Conservation (phyloP, 176 grass and related monocot genomes). For the Avena sativa region DNA sequence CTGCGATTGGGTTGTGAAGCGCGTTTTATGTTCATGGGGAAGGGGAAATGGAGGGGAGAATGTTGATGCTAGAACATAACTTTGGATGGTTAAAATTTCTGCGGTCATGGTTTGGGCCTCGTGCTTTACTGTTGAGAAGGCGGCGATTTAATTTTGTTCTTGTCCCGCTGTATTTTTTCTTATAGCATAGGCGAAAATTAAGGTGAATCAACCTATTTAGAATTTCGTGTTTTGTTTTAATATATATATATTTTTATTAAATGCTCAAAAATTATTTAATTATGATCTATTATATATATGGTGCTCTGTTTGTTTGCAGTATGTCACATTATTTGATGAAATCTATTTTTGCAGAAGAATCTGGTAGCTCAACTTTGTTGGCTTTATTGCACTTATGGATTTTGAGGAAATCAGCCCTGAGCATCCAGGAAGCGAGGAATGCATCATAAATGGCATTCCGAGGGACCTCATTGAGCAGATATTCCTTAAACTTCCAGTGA, state of each 20-base stretch:
- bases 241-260: background rate
- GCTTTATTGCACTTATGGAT: background rate
- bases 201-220: background rate
- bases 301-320: background rate
- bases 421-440: background rate
- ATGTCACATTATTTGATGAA: background rate
- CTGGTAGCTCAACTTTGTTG: background rate
- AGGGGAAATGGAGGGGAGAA: background rate
- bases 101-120: background rate
- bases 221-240: background rate
- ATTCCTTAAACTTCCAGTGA: conserved; percentile 18
- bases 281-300: background rate
- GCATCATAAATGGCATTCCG: background rate
- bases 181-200: background rate
- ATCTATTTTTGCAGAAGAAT: conserved; percentile 23
- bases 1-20: background rate
- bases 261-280: background rate
- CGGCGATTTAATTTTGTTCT: background rate
- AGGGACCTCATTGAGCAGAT: conserved; percentile 23
- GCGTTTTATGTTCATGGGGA: background rate
- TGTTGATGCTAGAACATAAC: background rate
- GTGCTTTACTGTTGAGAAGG: background rate
- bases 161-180: background rate
- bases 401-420: background rate
- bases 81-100: background rate